Evolutionary conservation across 352 stramenopile species (phyloP), one percentile per base, ranked within the genome.

Genomic region (Phytophthora pinifolia): DNA sequence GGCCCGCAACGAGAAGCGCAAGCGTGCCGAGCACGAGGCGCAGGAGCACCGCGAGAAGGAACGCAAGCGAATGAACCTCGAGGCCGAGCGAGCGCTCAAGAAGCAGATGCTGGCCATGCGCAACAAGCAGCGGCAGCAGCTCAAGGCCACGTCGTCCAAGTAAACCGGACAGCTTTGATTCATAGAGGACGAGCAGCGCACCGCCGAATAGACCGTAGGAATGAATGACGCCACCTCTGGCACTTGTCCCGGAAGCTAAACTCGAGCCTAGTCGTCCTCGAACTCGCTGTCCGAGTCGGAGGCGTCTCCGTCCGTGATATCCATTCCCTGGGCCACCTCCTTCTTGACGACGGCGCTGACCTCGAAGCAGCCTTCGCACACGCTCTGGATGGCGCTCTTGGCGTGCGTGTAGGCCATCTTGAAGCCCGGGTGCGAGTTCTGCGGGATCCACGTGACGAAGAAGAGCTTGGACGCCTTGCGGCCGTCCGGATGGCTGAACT

Each of bases 381-480:
- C 73, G 4, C 70, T 73, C 39, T 84, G 83, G 44, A 93, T 83
- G 47, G 79, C 78, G 58, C 65, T 86, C 78, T 95, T 95, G 51
- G 83, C 85, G 64, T 95, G 83, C 15, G 85, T 91, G 65, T 95
- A 95, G 37, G 83, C 83, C 85, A 95, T 95, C 64, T 94, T 94
- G 65, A 77, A 88, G 35, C 67, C 72, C n/a, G 85, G 82, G 45
- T 88, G 76, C 46, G 82, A 91, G 60, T 82, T 92, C 34, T 83
- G 73, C 27, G 85, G 85, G 65, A 92, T 89, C 86, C 84, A 96
- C 13, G 85, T 88, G 41, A 94, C 64, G 39, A 96, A 92, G 63
- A 89, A 96, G 46, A 96, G 72, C 45, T 94, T 94, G 70, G 79
- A 94, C 31, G 82, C 80, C 63, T 91, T 91, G 54, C 86, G 83